Percentiles rank a stretch among this genome's conserved stretches.
Conservation (phyloP, 2,329 filamentous ascomycete species). For the Colletotrichum sp. region DNA sequence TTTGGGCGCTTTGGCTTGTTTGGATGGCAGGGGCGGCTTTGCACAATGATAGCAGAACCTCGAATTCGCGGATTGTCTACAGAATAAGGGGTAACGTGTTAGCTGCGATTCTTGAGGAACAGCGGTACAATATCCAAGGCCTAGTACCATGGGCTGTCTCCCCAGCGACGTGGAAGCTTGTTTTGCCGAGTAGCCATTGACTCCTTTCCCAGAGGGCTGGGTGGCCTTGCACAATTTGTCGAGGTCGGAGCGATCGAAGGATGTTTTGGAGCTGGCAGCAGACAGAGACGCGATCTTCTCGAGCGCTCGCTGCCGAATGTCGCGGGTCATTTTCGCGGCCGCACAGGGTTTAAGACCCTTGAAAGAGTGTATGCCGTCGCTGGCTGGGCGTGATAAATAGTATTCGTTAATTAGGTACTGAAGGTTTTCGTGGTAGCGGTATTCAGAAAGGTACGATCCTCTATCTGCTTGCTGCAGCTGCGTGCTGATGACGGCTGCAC, state of each 20-base stretch:
- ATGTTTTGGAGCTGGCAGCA: constrained; percentile 54
- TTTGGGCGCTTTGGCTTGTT: constrained; percentile 73
- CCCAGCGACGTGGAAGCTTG: constrained; percentile 45
- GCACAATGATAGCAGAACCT: constrained; percentile 89
- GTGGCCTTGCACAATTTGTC: constrained; percentile 65
- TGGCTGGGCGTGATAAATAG: neutral
- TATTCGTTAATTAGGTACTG: neutral
- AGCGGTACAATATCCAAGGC: neutral
- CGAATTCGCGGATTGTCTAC: constrained; percentile 86
- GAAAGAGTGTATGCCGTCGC: neutral
- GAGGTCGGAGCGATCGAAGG: constrained; percentile 67
- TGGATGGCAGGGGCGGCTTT: constrained; percentile 82
- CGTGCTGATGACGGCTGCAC: constrained; percentile 12
- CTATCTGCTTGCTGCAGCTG: neutral
- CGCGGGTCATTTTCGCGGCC: constrained; percentile 48
- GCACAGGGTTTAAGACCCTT: neutral
- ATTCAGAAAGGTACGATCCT: neutral
- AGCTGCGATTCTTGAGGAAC: neutral
- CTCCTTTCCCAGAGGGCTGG: constrained; percentile 46
- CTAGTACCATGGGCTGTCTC: constrained; percentile 64
- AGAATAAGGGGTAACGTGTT: neutral
- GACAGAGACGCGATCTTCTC: constrained; percentile 70
- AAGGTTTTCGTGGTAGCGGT: neutral
- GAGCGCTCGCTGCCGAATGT: constrained; percentile 66
- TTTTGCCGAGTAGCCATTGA: constrained; percentile 53